phyloP scores from a whole-genome alignment of 805 yeast species.

The Jamesozyma piceae region DNA sequence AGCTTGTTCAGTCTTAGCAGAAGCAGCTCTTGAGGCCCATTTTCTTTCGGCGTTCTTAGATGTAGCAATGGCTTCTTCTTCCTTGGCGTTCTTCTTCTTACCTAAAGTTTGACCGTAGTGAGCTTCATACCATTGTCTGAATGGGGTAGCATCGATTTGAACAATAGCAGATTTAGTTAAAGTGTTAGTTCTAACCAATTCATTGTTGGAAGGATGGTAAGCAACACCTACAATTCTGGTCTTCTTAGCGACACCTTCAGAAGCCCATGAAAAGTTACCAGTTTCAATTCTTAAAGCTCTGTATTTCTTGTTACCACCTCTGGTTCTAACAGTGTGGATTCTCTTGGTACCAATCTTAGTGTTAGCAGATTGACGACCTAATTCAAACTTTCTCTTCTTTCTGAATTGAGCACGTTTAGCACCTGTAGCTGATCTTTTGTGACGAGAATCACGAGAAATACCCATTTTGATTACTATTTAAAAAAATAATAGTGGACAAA shows the following conservation, averaged over 20 bases:
- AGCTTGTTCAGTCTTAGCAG: slow-evolving; percentile 78
- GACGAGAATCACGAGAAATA: slow-evolving; percentile 99
- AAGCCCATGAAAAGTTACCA: slow-evolving; percentile 99
- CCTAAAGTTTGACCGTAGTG: slow-evolving; percentile 94
- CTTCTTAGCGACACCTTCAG: slow-evolving; percentile 97
- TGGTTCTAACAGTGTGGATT: slow-evolving; percentile 97
- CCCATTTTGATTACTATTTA: slow-evolving; percentile 62
- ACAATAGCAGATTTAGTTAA: slow-evolving; percentile 98
- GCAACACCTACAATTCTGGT: slow-evolving; percentile 97
- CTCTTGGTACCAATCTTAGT: slow-evolving; percentile 98
- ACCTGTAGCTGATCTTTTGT: slow-evolving; percentile 99
- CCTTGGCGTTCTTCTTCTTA: slow-evolving; percentile 58
- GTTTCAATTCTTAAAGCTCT: slow-evolving; percentile 99
- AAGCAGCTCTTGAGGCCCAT: slow-evolving; percentile 84
- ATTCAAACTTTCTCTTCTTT: slow-evolving; percentile 99
- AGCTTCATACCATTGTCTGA: slow-evolving; percentile 98
- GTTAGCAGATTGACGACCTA: slow-evolving; percentile 99
- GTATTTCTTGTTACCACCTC: slow-evolving; percentile 99
- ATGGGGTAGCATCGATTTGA: slow-evolving; percentile 99
- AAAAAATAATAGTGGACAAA: background rate
- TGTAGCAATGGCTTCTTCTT: slow-evolving; percentile 55
- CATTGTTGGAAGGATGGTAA: slow-evolving; percentile 99
- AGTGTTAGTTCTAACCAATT: slow-evolving; percentile 99
- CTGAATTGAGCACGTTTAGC: slow-evolving; percentile 99
- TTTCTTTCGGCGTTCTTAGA: slow-evolving; percentile 81